These are phyloP conservation scores for Penicillium sumatraense DNA, from an alignment of 2,329 filamentous ascomycete genomes.

Conservation along the genomic window DNA sequence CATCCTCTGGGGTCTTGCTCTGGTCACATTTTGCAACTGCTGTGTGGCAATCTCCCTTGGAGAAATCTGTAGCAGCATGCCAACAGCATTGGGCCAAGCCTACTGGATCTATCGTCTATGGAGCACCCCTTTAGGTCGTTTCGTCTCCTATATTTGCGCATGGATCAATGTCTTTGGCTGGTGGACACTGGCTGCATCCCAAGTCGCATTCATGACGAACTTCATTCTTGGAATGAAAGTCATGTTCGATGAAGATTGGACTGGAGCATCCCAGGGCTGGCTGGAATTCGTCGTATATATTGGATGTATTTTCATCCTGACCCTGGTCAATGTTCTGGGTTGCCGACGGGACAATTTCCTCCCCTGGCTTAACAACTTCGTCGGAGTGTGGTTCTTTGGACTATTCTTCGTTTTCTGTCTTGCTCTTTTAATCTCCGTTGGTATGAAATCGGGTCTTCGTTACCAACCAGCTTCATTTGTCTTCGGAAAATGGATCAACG, in stretches of 20 bases:
- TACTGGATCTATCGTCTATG: slow-evolving; percentile 58
- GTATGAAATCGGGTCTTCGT: slow-evolving; percentile 45
- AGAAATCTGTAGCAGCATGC: slow-evolving; percentile 62
- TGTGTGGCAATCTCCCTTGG: slow-evolving; percentile 60
- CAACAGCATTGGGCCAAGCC: slow-evolving; percentile 62
- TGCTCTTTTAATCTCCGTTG: slow-evolving; percentile 58
- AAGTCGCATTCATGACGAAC: slow-evolving; percentile 62
- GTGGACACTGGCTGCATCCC: slow-evolving; percentile 61
- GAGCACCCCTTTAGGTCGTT: slow-evolving; percentile 47
- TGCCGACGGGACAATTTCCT: slow-evolving; percentile 54
- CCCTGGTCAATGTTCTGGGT: slow-evolving; percentile 55
- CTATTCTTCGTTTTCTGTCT: slow-evolving; percentile 59
- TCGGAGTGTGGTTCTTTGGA: slow-evolving; percentile 57
- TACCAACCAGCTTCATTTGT: slow-evolving; percentile 58
- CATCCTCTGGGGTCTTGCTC: slow-evolving; percentile 59
- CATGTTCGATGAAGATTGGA: slow-evolving; percentile 56
- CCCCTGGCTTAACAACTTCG: slow-evolving; percentile 61
- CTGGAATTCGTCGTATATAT: slow-evolving; percentile 60
- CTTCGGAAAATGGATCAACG: slow-evolving; percentile 57
- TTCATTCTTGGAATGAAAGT: slow-evolving; percentile 61
- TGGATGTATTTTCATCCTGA: slow-evolving; percentile 53
- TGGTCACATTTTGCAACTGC: slow-evolving; percentile 57
- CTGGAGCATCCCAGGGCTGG: slow-evolving; percentile 53
- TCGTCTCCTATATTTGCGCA: slow-evolving; percentile 60
- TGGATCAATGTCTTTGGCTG: slow-evolving; percentile 66